Conservation (phyloP, 176 grass and related monocot genomes). For the Carex myosuroides region DNA sequence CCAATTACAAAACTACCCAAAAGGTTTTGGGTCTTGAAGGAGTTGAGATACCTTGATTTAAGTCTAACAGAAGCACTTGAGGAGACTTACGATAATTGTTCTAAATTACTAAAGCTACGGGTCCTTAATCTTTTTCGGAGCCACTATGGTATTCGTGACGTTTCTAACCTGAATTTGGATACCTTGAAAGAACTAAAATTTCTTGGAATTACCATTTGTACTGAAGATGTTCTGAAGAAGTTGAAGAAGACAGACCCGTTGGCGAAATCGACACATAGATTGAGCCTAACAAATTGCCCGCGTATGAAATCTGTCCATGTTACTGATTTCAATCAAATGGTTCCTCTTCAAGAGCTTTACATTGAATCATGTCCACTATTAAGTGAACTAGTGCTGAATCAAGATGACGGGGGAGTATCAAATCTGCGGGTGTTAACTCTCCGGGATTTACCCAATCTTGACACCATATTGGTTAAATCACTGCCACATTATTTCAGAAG, state of each 20-base stretch:
- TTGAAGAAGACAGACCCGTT: constrained; percentile 24
- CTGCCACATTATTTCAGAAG: constrained; percentile 8
- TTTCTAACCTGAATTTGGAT: constrained; percentile 28
- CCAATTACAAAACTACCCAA: constrained; percentile 13
- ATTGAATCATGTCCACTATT: constrained; percentile 22
- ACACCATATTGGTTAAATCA: background rate
- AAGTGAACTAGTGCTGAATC: constrained; percentile 4
- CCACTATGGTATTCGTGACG: constrained; percentile 20
- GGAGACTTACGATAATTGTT: constrained; percentile 23
- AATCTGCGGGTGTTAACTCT: constrained; percentile 17
- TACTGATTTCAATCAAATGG: constrained; percentile 24
- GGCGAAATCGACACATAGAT: constrained; percentile 18
- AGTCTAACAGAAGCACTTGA: constrained; percentile 9
- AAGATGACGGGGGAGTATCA: background rate
- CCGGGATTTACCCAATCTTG: background rate
- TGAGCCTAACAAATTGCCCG: constrained; percentile 22
- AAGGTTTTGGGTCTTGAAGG: constrained; percentile 3
- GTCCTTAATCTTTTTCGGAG: constrained; percentile 31
- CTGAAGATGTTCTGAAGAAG: constrained; percentile 27
- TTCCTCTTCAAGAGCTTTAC: constrained; percentile 21
- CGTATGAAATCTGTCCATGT: constrained; percentile 16
- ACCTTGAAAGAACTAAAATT: background rate
- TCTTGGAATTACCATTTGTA: constrained; percentile 31
- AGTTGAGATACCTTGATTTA: constrained; percentile 30
- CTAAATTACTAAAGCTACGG: constrained; percentile 22